phyloP scores from a whole-genome alignment of 1,284 basidiomycete species.

The Irpex rosettiformis region DNA sequence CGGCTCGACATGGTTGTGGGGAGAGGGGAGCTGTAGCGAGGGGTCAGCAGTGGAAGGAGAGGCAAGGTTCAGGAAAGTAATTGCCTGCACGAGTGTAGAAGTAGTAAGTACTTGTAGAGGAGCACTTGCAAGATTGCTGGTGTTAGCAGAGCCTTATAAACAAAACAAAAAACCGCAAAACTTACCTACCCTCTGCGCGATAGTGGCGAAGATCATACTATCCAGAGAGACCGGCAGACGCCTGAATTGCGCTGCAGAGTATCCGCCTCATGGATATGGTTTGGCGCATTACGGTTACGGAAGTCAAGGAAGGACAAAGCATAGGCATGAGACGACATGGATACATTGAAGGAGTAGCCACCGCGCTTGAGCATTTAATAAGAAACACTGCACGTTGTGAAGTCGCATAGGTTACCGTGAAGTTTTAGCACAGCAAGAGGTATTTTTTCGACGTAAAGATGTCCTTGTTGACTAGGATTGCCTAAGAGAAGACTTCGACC shows the following conservation, averaged over 20 bases:
- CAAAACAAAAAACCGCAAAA: background rate
- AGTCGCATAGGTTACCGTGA: constrained; percentile 1
- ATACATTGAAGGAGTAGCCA: background rate
- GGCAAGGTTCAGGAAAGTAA: background rate
- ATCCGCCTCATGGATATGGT: background rate
- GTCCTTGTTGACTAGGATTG: background rate
- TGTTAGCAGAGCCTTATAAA: background rate
- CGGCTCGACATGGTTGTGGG: background rate
- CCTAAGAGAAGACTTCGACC: background rate
- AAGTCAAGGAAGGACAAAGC: constrained; percentile 2
- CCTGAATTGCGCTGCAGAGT: background rate
- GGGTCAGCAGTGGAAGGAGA: background rate
- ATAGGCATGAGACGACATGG: background rate
- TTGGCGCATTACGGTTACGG: background rate
- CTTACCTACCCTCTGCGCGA: background rate
- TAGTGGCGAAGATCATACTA: background rate
- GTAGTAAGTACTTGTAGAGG: background rate
- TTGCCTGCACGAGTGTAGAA: background rate
- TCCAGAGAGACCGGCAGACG: background rate
- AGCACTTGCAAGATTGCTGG: background rate
- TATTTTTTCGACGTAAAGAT: background rate
- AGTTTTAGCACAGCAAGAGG: background rate
- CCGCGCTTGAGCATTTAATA: background rate
- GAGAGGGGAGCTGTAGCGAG: background rate
- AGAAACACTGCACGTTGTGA: background rate